A percentile compares a stretch with the other conserved stretches of the same genome.
These are phyloP conservation scores for Lentinula sp. DNA, from an alignment of 768 basidiomycete species.

Conservation along the genomic window DNA sequence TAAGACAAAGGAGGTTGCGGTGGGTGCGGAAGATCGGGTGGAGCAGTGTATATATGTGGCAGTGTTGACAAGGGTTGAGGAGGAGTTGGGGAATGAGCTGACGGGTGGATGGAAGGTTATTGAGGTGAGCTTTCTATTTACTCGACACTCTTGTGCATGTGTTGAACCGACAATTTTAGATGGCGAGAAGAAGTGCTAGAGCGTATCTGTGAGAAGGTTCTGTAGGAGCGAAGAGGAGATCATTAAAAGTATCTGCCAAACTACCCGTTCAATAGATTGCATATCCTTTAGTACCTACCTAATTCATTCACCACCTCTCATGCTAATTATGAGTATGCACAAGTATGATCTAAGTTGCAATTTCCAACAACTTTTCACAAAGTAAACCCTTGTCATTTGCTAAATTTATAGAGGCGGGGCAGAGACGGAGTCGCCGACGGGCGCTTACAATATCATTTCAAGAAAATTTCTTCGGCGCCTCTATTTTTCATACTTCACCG, in stretches of 20 bases:
- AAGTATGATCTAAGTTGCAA: no score
- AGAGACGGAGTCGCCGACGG: no score
- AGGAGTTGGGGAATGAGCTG: constrained; percentile 85
- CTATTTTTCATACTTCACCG: not conserved
- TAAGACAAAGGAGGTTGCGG: constrained; percentile 77
- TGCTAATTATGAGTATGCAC: not conserved
- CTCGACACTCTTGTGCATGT: constrained; percentile 14
- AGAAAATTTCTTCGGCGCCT: not conserved
- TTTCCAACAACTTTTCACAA: no score
- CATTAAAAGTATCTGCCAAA: not conserved
- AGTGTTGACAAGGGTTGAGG: constrained; percentile 81
- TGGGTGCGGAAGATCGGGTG: constrained; percentile 86
- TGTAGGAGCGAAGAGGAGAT: not conserved
- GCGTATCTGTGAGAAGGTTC: constrained; percentile 18
- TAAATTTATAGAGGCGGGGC: no score
- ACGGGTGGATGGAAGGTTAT: constrained; percentile 98
- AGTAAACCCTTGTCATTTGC: no score
- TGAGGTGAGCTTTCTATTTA: constrained; percentile 53
- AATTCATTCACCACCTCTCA: not conserved
- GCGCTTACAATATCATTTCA: no score
- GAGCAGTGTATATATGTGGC: constrained; percentile 93
- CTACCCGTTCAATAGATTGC: not conserved
- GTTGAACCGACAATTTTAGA: constrained; percentile 17
- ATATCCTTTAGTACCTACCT: not conserved
- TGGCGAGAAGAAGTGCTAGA: constrained; percentile 23